Conservation (phyloP, 2,329 filamentous ascomycete species). For the Colletotrichum theobromicola region DNA sequence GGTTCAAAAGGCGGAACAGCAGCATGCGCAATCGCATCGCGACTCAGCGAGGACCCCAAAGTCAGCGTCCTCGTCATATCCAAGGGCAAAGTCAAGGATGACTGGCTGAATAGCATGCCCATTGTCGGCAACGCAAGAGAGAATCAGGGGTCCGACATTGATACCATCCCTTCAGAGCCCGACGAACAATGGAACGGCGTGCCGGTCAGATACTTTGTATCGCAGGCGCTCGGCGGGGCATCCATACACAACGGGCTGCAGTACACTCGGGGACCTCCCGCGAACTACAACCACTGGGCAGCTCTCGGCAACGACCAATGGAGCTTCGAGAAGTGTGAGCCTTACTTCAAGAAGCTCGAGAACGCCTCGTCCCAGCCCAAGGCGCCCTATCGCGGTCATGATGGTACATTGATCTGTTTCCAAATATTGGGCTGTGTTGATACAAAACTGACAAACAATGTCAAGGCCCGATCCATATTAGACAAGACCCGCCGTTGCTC, state of each 20-base stretch:
- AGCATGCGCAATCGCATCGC: constrained; percentile 50
- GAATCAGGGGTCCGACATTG: constrained; percentile 25
- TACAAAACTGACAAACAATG: background rate
- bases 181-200: constrained; percentile 24
- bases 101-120: constrained; percentile 32
- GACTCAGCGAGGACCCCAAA: constrained; percentile 43
- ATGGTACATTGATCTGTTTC: constrained; percentile 20
- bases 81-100: constrained; percentile 34
- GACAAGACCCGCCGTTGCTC: constrained; percentile 10
- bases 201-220: constrained; percentile 24
- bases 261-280: constrained; percentile 33
- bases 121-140: constrained; percentile 32
- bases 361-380: constrained; percentile 21
- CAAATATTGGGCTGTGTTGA: rapidly evolving
- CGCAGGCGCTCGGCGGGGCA: constrained; percentile 36
- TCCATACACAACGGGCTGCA: constrained; percentile 37
- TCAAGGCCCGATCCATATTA: constrained; percentile 24
- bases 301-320: constrained; percentile 35
- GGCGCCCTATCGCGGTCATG: constrained; percentile 27
- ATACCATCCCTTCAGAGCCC: constrained; percentile 31
- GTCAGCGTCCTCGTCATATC: constrained; percentile 43
- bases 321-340: constrained; percentile 36
- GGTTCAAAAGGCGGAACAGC: constrained; percentile 44
- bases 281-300: constrained; percentile 33
- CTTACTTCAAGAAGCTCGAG: constrained; percentile 35